Percentiles rank a stretch among this genome's conserved stretches.
Conservation (phyloP, 306 rosid genomes). For the Canavalia gladiata region DNA sequence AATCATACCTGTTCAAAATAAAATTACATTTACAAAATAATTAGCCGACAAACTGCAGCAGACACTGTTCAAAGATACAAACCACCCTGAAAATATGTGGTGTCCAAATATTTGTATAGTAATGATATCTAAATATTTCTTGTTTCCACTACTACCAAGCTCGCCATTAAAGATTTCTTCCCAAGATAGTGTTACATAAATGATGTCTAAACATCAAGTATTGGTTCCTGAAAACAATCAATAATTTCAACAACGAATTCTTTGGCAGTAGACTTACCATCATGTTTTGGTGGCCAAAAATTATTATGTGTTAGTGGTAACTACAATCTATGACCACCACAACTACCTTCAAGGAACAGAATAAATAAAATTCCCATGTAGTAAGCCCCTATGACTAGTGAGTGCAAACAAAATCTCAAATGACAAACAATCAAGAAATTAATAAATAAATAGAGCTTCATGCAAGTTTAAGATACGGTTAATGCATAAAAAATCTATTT, state of each 20-base stretch:
- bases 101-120: not conserved
- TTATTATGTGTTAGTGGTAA: not conserved
- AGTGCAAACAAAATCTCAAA: slow-evolving; percentile 3
- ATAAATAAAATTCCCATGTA: not conserved
- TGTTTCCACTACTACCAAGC: slow-evolving; percentile 5
- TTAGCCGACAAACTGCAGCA: slow-evolving; percentile 23
- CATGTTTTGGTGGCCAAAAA: not conserved
- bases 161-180: not conserved
- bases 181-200: not conserved
- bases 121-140: slow-evolving; percentile 2
- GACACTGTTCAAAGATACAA: slow-evolving; percentile 34
- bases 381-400: not conserved
- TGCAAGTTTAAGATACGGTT: not conserved
- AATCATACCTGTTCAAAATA: slow-evolving; percentile 73
- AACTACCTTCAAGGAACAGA: not conserved
- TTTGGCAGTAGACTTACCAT: slow-evolving; percentile 7
- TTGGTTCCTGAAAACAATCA: slow-evolving; percentile 7
- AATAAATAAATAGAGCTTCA: slow-evolving; percentile 9
- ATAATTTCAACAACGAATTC: not conserved
- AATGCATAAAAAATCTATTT: slow-evolving; percentile 9
- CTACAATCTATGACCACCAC: not conserved
- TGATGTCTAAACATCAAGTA: not conserved
- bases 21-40: slow-evolving; percentile 39
- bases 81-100: not conserved
- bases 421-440: not conserved